phyloP scores from a whole-genome alignment of 495 filamentous ascomycete species.

The Melanomma pulvis-pyrius region DNA sequence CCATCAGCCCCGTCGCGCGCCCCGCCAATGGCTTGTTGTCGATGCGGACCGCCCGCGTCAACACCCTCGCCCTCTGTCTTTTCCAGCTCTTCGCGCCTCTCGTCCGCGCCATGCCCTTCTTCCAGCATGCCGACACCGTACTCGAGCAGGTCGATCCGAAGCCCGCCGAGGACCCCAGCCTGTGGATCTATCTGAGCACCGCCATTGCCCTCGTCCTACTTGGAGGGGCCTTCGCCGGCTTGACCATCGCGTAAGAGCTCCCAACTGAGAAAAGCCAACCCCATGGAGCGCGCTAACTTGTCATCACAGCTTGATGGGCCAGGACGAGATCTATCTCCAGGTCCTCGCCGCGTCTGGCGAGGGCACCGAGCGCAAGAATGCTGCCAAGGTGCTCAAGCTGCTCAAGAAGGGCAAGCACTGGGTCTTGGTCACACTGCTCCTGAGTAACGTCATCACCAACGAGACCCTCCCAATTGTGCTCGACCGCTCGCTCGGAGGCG shows the following conservation, averaged over 20 bases:
- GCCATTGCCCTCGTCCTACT: conserved; percentile 76
- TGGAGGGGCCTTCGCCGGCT: conserved; percentile 92
- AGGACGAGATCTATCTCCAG: conserved; percentile 96
- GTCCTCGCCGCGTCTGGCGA: conserved; percentile 88
- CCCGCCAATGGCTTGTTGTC: conserved; percentile 46
- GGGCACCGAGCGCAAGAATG: conserved; percentile 76
- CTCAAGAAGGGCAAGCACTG: conserved; percentile 93
- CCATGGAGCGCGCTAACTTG: conserved; percentile 21
- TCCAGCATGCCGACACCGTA: conserved; percentile 14
- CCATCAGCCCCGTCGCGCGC: conserved; percentile 11
- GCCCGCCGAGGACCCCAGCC: conserved; percentile 55
- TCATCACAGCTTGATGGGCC: conserved; percentile 65
- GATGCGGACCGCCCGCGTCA: conserved; percentile 53
- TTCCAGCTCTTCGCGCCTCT: conserved; percentile 54
- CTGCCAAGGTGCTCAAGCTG: conserved; percentile 75
- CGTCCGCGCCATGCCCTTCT: conserved; percentile 31
- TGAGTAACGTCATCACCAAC: conserved; percentile 98
- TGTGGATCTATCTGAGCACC: conserved; percentile 73
- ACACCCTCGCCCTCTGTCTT: conserved; percentile 54
- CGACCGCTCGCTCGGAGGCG: conserved; percentile 89
- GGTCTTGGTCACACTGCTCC: conserved; percentile 93
- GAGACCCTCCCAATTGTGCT: conserved; percentile 95
- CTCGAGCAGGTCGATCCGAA: conserved; percentile 44
- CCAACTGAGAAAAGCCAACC: too few relatives aligned
- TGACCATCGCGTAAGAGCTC: conserved; percentile 78